Base-by-base conservation (phyloP, 306 rosid species). In the Cucurbita maxima region DNA sequence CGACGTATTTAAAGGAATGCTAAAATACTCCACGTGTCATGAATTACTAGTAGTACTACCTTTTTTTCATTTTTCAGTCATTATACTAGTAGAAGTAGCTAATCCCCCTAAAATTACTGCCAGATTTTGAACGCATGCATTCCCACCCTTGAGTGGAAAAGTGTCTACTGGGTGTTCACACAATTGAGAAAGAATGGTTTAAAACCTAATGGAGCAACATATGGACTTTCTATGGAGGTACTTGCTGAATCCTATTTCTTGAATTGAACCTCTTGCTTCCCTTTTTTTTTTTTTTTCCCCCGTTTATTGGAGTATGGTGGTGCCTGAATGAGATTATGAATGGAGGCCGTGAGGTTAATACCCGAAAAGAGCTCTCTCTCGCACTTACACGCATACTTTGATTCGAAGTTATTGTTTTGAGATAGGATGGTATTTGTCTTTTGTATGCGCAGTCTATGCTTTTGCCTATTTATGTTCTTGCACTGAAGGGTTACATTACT, bases 171-270 rank as follows among this genome's bases (percentile, higher is more conserved):
- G 97, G 96, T 90, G 70, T 88, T 90, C 69, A 80, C 77, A 80
- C 88, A 88, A 80, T 73, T 93, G 78, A 82, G 82, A 76, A 82
- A 75, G 80, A 81, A 76, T 83, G 92, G 92, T 57, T 76, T 85
- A 77, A 88, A 83, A 84, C 97, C 98, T 75, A 86, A 87, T 48
- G 96, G 94, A 67, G 90, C 97, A 69, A 90, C 89, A 34, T 86
- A 81, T 80, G 98, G 98, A 81, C 98, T 93, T 82, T 86, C 92
- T 45, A 93, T 93, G 98, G 98, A 93, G 94, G 98, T 93, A 90
- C 76, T 69, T 79, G 61, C 74, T 77, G 55, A 64, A 81, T 79
- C 18, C 72, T 66, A 18, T 63, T 62, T 62, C 22, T 16, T 38
- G 70, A 62, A 63, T n/a, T 63, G 34, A 63, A 63, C 30, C 19